Conservation (phyloP, 2,329 filamentous ascomycete species). For the Erysiphe pisi region DNA sequence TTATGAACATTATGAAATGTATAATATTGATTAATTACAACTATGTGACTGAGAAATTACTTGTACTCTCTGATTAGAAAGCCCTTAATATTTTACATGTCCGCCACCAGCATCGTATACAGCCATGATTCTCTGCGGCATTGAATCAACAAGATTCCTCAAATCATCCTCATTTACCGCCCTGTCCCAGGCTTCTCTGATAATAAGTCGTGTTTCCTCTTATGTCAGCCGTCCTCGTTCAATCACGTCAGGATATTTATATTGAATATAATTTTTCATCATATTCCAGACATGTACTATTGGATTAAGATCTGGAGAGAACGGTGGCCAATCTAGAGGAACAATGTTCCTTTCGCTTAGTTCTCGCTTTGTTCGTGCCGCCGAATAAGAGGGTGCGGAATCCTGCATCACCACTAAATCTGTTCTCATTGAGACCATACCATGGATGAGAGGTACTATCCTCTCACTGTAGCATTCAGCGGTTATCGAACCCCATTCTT, state of each 20-base stretch:
- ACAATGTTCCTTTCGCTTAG: background rate
- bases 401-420: background rate
- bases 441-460: background rate
- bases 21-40: background rate
- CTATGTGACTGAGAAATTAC: background rate
- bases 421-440: background rate
- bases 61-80: background rate
- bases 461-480: background rate
- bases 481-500: too few species aligned
- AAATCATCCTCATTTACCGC: background rate
- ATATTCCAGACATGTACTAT: background rate
- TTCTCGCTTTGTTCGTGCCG: background rate
- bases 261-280: background rate
- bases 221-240: too few species aligned
- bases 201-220: background rate
- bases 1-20: background rate
- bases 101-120: background rate
- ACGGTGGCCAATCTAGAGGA: background rate
- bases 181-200: background rate
- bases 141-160: background rate
- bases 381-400: background rate
- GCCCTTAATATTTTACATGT: background rate
- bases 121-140: background rate
- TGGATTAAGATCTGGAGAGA: background rate
- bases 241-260: too few species aligned